Base-by-base conservation (phyloP, 1,284 basidiomycete genomes). In the Coniophora puteana region DNA sequence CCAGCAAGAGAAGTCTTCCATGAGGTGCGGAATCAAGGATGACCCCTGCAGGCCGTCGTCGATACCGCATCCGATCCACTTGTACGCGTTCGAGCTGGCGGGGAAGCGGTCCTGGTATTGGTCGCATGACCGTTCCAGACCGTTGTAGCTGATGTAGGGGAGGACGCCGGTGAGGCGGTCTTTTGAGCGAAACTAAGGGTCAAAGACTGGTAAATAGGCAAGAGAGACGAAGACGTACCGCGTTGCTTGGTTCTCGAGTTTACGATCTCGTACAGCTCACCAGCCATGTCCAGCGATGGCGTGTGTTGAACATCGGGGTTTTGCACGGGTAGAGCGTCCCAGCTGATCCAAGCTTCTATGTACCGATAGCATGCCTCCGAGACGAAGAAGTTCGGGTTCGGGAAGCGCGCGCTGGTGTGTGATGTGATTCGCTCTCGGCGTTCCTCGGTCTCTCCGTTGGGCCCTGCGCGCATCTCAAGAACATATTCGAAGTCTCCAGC, bases 301-400 rank as follows among this genome's bases (percentile, higher is more conserved):
- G 29, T 31, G 20, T 31, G n/a, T 31, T n/a, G 29, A 8, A 31
- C 29, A 31, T 14, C n/a, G 14, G n/a, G 20, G 7, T 18, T 7
- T 31, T 31, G 29, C 8, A 18, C 8, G n/a, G 29, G 29, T 14
- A 31, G n/a, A 6, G 29, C 29, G 14, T n/a, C 6, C 8, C 7
- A 6, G 29, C 6, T 14, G 6, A 31, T 31, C 29, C 29, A 31
- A n/a, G 7, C 29, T 31, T 31, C 29, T 8, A 31, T n/a, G 20
- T 31, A 31, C 14, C 20, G 29, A n/a, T 31, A 31, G 20, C 29
- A 31, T 6, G 29, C 29, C 29, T 31, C 29, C 20, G 29, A 31
- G 14, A 31, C 29, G n/a, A 31, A 31, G n/a, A 31, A 31, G 29
- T 31, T 31, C 6, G 29, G 29, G n/a, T 31, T 31, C n/a, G n/a